These are phyloP conservation scores for Backusella australiensis DNA, from an alignment of 192 early-diverging fungal genomes.

Conservation along the genomic window DNA sequence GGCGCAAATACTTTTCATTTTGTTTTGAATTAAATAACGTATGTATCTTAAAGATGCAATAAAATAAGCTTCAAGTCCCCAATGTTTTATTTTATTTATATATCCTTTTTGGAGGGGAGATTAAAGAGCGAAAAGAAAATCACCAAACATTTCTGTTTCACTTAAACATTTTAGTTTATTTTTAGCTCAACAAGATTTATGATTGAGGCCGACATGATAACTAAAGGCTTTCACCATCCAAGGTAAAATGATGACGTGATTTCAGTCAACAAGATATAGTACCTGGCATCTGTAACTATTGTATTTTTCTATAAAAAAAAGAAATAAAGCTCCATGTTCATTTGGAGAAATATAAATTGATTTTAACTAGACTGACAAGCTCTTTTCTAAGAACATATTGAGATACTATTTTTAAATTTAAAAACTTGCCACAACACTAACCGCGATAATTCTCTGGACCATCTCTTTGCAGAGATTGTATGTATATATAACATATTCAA, in stretches of 20 bases:
- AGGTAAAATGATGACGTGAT: neutral
- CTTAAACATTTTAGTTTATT: neutral
- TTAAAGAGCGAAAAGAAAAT: neutral
- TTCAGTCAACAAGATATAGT: neutral
- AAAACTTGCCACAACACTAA: no score
- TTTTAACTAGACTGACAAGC: no score
- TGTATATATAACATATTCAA: no score
- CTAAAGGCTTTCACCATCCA: neutral
- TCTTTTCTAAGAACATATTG: no score
- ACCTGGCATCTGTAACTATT: neutral
- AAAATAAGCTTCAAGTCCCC: neutral
- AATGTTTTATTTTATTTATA: neutral
- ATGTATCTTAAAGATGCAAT: neutral
- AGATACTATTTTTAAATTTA: no score
- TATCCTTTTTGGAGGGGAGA: neutral
- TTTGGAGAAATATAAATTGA: no score
- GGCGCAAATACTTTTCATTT: neutral
- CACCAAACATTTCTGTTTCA: neutral
- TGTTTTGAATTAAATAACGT: neutral
- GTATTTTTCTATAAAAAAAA: no score
- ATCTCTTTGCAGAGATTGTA: no score
- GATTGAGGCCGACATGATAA: neutral
- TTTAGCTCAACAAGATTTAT: neutral
- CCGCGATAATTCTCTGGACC: no score
- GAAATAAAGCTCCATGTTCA: no score